These are phyloP conservation scores for Trichosporon sp. DNA, from an alignment of 1,284 basidiomycete genomes.

Conservation along the genomic window DNA sequence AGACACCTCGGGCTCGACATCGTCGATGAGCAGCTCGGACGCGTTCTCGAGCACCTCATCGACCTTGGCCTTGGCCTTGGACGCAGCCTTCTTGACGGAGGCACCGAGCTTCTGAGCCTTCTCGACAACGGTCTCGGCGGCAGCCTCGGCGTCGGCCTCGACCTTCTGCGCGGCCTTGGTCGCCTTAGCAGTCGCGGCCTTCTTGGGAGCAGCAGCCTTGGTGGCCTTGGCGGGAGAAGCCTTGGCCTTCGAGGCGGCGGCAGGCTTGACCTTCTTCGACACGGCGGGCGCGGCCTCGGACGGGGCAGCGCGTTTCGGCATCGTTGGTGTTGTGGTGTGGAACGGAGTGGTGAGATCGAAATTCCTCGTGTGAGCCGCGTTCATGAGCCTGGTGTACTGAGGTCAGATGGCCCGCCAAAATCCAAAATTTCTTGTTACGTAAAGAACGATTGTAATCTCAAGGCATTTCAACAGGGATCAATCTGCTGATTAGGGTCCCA, in stretches of 20 bases:
- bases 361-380: background rate
- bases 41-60: slow-evolving; percentile 42
- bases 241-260: slow-evolving; percentile 9
- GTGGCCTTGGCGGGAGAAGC: slow-evolving; percentile 1
- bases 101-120: background rate
- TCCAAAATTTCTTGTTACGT: slow-evolving; percentile 23
- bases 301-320: slow-evolving; percentile 41
- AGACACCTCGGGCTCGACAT: slow-evolving; percentile 20
- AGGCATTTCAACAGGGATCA: background rate
- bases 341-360: background rate
- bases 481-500: background rate
- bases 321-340: slow-evolving; percentile 22
- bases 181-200: background rate
- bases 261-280: slow-evolving; percentile 36
- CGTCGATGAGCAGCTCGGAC: slow-evolving; percentile 47
- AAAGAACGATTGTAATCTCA: background rate
- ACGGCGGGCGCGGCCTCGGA: slow-evolving; percentile 29
- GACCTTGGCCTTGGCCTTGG: slow-evolving; percentile 28
- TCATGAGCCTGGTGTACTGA: background rate
- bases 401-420: background rate
- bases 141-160: background rate
- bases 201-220: background rate
- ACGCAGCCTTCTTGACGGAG: slow-evolving; percentile 15
- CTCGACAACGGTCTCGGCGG: background rate
- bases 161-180: background rate